Evolutionary conservation across 306 rosid genomes (phyloP).

Genomic region (Dryas octopetala): DNA sequence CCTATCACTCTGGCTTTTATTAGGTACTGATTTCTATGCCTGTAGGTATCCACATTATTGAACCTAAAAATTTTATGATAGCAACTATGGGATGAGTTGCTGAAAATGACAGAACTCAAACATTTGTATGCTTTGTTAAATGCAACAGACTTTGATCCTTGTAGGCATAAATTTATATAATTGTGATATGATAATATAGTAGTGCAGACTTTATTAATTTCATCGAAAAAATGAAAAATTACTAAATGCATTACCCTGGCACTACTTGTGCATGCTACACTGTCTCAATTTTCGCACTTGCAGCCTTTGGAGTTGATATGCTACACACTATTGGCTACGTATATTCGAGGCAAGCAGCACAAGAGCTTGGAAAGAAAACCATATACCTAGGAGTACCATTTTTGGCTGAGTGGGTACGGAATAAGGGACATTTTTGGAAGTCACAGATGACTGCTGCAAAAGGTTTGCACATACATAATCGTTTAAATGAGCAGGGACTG

Average conservation of each 20-base stretch:
- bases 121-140: not conserved
- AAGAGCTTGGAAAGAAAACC: constrained; percentile 91
- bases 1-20: not conserved
- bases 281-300: not conserved
- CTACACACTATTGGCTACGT: constrained; percentile 74
- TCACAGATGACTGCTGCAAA: constrained; percentile 91
- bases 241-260: not conserved
- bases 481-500: not conserved
- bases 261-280: not conserved
- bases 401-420: constrained; percentile 89
- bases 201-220: not conserved
- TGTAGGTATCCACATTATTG: not conserved
- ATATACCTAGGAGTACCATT: constrained; percentile 87
- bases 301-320: constrained; percentile 78
- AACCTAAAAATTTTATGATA: not conserved
- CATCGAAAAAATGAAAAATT: not conserved
- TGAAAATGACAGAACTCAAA: not conserved
- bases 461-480: constrained; percentile 32
- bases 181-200: not conserved
- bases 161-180: not conserved
- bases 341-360: constrained; percentile 93
- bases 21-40: not conserved
- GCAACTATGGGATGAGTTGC: not conserved
- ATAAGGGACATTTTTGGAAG: constrained; percentile 90
- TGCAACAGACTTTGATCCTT: not conserved